These are phyloP conservation scores for Magnaporthiopsis rhizophila DNA, from an alignment of 2,329 filamentous ascomycete genomes.

Conservation along the genomic window DNA sequence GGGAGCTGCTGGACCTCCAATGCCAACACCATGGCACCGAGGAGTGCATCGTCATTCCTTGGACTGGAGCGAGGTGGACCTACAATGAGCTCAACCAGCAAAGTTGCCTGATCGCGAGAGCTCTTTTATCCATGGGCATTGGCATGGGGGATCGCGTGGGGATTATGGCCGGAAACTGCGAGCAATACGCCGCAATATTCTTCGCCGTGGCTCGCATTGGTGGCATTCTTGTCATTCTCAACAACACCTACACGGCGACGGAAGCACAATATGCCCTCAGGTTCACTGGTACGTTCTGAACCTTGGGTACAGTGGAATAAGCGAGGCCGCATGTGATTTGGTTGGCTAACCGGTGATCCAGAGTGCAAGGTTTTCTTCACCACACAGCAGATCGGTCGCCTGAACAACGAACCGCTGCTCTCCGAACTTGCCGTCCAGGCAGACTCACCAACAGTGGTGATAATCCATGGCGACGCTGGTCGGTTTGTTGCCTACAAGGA, in stretches of 20 bases:
- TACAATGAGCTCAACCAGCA: constrained; percentile 58
- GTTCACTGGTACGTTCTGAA: constrained; percentile 50
- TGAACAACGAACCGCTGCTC: constrained; percentile 56
- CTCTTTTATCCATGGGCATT: constrained; percentile 59
- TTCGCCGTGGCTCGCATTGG: constrained; percentile 63
- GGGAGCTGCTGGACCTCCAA: constrained; percentile 65
- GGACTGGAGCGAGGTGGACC: constrained; percentile 68
- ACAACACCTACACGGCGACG: constrained; percentile 71
- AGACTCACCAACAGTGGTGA: constrained; percentile 44
- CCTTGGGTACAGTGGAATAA: background rate
- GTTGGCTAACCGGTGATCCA: constrained; percentile 19
- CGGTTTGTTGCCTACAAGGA: constrained; percentile 53
- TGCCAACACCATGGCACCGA: constrained; percentile 54
- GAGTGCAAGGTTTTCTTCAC: constrained; percentile 69
- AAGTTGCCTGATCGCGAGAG: constrained; percentile 53
- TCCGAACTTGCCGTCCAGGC: constrained; percentile 38
- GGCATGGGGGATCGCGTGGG: constrained; percentile 61
- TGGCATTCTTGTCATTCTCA: constrained; percentile 66
- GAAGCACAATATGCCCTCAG: constrained; percentile 65
- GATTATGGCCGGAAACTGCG: constrained; percentile 70
- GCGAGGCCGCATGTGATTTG: too few relatives aligned
- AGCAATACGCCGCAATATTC: constrained; percentile 74
- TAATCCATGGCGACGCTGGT: constrained; percentile 47
- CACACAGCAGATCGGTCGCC: constrained; percentile 57
- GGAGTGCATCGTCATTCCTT: constrained; percentile 66